phyloP scores from a whole-genome alignment of 805 yeast species.

The Wickerhamiella cacticola region DNA sequence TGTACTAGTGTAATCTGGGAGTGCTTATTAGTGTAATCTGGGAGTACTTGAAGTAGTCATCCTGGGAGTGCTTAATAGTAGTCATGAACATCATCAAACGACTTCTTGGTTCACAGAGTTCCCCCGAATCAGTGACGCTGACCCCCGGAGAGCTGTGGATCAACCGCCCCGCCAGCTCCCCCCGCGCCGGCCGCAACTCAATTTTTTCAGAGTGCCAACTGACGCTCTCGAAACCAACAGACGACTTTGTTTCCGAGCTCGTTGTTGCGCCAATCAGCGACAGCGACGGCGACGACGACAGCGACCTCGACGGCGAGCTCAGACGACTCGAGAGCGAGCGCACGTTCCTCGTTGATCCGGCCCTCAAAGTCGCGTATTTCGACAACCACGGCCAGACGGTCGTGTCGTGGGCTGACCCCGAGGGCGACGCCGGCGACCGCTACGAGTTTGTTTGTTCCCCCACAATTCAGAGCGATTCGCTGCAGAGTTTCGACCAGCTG shows the following conservation, averaged over 20 bases:
- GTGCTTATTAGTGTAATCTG: too few relatives aligned
- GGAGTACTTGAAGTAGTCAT: background rate
- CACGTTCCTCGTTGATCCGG: conserved; percentile 52
- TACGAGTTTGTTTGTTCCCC: conserved; percentile 69
- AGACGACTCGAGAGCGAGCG: conserved; percentile 37
- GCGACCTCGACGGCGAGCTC: conserved; percentile 33
- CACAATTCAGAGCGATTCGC: conserved; percentile 35
- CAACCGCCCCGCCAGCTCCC: conserved; percentile 63
- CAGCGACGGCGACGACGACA: conserved; percentile 40
- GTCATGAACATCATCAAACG: conserved; percentile 10
- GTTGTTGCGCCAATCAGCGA: conserved; percentile 46
- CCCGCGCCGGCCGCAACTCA: conserved; percentile 70
- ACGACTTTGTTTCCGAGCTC: conserved; percentile 55
- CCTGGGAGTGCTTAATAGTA: background rate
- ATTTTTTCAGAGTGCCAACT: conserved; percentile 67
- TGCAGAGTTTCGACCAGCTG: conserved; percentile 49
- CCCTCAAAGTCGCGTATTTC: conserved; percentile 43
- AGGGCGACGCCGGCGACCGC: conserved; percentile 76
- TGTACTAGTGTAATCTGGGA: too few relatives aligned
- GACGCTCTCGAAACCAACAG: conserved; percentile 53
- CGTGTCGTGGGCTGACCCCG: conserved; percentile 68
- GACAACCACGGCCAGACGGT: conserved; percentile 45
- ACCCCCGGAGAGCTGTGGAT: conserved; percentile 72
- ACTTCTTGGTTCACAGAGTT: background rate
- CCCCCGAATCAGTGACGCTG: conserved; percentile 49